Evolutionary conservation across 257 asterid genomes (phyloP).

Genomic region (Ophiorrhiza pumila): DNA sequence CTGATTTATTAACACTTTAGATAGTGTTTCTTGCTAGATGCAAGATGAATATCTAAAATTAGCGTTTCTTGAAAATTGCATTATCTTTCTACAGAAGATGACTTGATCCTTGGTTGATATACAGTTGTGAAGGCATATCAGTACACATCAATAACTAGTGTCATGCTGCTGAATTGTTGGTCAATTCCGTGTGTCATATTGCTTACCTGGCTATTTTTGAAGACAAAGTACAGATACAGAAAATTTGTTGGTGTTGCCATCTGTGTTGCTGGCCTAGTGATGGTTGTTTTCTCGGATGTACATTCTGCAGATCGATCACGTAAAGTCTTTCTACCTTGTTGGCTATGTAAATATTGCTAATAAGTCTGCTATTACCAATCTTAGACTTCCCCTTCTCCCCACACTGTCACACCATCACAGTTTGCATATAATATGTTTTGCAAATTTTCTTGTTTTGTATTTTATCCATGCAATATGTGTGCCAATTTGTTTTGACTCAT

Average conservation of each 20-base stretch:
- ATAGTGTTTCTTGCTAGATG: neutral
- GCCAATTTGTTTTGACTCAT: neutral
- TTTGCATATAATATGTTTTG: neutral
- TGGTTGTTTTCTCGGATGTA: conserved; percentile 82
- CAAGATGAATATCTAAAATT: neutral
- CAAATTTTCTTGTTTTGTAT: neutral
- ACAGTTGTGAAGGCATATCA: conserved; percentile 96
- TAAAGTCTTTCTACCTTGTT: conserved; percentile 30
- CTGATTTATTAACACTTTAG: neutral
- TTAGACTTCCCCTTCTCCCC: neutral
- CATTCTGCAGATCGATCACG: conserved; percentile 76
- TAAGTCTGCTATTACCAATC: neutral
- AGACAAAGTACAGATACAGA: conserved; percentile 62
- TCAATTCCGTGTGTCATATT: conserved; percentile 86
- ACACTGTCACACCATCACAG: neutral
- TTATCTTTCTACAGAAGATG: neutral
- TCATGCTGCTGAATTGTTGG: conserved; percentile 98
- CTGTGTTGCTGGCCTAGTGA: conserved; percentile 75
- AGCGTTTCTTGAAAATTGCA: neutral
- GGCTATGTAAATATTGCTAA: neutral
- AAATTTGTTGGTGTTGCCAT: conserved; percentile 63
- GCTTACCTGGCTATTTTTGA: conserved; percentile 80
- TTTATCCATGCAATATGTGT: neutral
- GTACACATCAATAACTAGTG: conserved; percentile 87
- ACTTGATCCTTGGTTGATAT: conserved; percentile 10